These are phyloP conservation scores for Mycena vulgaris DNA, from an alignment of 768 basidiomycete species.

Conservation along the genomic window DNA sequence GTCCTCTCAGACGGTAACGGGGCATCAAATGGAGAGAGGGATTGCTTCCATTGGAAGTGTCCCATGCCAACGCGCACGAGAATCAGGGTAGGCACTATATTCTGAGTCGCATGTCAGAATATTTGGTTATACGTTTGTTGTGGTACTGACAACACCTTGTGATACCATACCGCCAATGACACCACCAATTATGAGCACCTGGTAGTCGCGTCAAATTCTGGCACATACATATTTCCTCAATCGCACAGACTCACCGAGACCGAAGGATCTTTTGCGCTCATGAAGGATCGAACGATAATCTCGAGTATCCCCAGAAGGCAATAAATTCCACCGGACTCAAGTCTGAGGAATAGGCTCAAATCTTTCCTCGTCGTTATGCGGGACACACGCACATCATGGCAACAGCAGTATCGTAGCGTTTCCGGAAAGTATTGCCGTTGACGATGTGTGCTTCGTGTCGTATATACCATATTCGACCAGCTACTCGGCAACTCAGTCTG, in stretches of 20 bases:
- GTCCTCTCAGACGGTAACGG: too few species aligned
- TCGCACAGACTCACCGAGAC: neutral
- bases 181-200: too few species aligned
- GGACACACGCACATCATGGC: neutral
- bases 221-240: neutral
- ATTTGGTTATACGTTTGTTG: too few species aligned
- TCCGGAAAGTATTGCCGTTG: neutral
- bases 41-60: too few species aligned
- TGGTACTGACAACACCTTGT: too few species aligned
- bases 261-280: neutral
- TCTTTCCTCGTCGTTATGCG: neutral
- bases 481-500: neutral
- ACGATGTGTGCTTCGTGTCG: neutral
- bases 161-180: too few species aligned
- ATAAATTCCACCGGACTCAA: neutral
- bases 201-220: neutral
- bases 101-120: too few species aligned
- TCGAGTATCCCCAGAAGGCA: neutral
- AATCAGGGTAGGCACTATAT: too few species aligned
- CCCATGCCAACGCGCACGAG: too few species aligned
- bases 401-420: neutral
- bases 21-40: too few species aligned
- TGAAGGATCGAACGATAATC: neutral
- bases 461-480: conserved; percentile 3
- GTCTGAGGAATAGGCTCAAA: neutral